Evolutionary conservation across 1,284 basidiomycete species (phyloP).

Genomic region (Ceratobasidium sp.): DNA sequence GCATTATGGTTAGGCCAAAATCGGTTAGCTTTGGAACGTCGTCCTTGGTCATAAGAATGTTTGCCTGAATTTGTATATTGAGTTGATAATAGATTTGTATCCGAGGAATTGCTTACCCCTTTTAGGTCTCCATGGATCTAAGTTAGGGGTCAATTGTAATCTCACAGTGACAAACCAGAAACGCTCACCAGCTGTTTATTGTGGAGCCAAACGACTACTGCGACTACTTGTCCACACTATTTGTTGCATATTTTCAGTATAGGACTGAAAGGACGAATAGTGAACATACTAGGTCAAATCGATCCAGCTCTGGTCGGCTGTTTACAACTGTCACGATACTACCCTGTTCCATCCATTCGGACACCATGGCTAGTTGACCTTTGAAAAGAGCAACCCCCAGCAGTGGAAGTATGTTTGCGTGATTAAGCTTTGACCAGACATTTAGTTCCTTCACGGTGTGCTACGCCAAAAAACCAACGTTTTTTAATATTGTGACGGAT

Average conservation of each 20-base stretch:
- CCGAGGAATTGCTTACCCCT: background rate
- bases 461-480: background rate
- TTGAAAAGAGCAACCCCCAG: slow-evolving; percentile 16
- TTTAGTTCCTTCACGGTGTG: slow-evolving; percentile 1
- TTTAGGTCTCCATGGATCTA: slow-evolving; percentile 23
- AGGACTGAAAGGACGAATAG: no score
- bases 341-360: slow-evolving; percentile 15
- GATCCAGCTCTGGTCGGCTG: slow-evolving; percentile 8
- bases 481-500: no score
- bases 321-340: slow-evolving; percentile 4
- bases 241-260: no score
- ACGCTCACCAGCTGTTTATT: background rate
- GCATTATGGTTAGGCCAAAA: background rate
- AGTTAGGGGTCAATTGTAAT: background rate
- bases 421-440: slow-evolving; percentile 11
- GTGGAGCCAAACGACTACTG: slow-evolving; percentile 11
- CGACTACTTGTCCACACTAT: background rate
- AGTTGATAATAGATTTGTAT: no score
- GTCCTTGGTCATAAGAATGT: slow-evolving; percentile 1
- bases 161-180: background rate
- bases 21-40: slow-evolving; percentile 17
- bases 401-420: background rate
- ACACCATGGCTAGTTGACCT: slow-evolving; percentile 11
- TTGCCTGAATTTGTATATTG: background rate
- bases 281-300: background rate